Conservation (phyloP, 202 grass and related monocot species). For the Carex sylvatica region DNA sequence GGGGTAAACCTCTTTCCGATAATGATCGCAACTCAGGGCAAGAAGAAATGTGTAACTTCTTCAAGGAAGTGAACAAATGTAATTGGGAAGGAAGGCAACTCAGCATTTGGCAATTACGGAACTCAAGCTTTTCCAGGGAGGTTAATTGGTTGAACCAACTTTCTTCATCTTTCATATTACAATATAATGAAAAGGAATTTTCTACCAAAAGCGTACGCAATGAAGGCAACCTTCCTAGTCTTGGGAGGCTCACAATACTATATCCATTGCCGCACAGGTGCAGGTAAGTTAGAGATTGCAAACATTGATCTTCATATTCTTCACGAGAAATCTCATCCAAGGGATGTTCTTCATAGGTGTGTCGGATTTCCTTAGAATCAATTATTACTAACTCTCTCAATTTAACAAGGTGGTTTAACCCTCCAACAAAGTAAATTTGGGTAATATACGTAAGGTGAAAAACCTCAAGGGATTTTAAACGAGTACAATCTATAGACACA, state of each 20-base stretch:
- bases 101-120: background rate
- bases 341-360: background rate
- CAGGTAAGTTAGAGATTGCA: background rate
- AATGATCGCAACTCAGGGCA: background rate
- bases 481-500: background rate
- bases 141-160: background rate
- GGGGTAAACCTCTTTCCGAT: background rate
- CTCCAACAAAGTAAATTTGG: background rate
- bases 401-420: background rate
- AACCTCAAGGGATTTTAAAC: background rate
- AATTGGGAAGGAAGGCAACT: background rate
- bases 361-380: fast-evolving
- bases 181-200: background rate
- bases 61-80: background rate
- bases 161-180: background rate
- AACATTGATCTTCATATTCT: background rate
- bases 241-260: background rate
- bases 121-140: background rate
- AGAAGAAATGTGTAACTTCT: background rate
- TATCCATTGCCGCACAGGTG: background rate
- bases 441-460: background rate
- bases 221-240: background rate
- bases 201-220: background rate
- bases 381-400: background rate
- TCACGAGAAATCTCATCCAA: background rate